Evolutionary conservation across 306 rosid genomes (phyloP), one percentile per base, ranked within the genome.

Genomic region (Fagus sylvatica): DNA sequence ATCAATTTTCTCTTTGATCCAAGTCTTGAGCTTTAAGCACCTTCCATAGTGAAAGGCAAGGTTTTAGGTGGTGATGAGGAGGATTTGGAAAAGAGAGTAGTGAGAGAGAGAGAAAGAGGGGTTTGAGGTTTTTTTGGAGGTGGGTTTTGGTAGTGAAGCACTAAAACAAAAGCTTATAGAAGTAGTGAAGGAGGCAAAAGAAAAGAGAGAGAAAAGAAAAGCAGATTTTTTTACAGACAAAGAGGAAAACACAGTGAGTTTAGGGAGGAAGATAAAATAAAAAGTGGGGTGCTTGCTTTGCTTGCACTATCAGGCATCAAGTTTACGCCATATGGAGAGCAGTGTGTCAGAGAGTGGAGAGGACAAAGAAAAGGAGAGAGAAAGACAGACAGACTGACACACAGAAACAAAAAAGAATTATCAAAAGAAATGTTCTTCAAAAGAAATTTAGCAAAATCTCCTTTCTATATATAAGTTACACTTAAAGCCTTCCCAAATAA

Each of bases 271-370:
- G 48, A 73, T 67, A 39, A 34, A 57, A 64, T 60, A 74, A 81
- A 69, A 61, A 15, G 84, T 73, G 75, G 85, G 74, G 79, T 69
- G 84, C 56, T 84, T 87, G 90, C 91, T 91, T 91, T 86, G 96
- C 90, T 89, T 91, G 93, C 90, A 89, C 88, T 84, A 81, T 79
- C 90, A 89, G 89, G 79, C 87, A 88, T 85, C 91, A 69, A 87
- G 90, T 91, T 87, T 84, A 84, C 87, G 87, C 93, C 90, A 83
- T 76, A 8, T 49, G 75, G 86, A 84, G 81, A 72, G 85, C 85
- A 83, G 85, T 73, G 81, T 89, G 93, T 84, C 91, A 87, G 93
- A 87, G 72, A 77, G 82, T 80, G 87, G 87, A 77, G 82, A 74
- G 84, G 75, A 87, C 85, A 82, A 71, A 79, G 69, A 42, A 53